These are phyloP conservation scores for Saccharomycopsis phalli DNA, from an alignment of 1,139 yeast species.

Conservation along the genomic window DNA sequence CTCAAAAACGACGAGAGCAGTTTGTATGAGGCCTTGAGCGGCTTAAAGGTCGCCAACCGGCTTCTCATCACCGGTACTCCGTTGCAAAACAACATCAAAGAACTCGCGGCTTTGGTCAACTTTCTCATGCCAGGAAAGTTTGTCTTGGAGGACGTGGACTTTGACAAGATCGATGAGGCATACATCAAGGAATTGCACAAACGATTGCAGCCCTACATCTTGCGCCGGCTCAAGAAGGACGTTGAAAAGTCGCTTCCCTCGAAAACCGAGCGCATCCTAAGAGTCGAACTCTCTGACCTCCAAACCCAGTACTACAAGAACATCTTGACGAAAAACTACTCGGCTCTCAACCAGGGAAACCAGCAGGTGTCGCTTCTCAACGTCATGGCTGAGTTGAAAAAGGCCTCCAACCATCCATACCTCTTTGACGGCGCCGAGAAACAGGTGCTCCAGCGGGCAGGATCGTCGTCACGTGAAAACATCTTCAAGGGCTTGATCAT, in stretches of 20 bases:
- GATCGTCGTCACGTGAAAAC: slow-evolving; percentile 70
- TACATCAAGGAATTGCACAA: slow-evolving; percentile 80
- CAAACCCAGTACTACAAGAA: slow-evolving; percentile 95
- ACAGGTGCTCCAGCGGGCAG: slow-evolving; percentile 57
- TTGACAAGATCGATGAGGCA: slow-evolving; percentile 80
- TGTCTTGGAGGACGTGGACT: slow-evolving; percentile 86
- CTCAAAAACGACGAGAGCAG: slow-evolving; percentile 92
- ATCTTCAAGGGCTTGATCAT: slow-evolving; percentile 83
- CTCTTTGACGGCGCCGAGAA: slow-evolving; percentile 90
- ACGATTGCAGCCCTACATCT: slow-evolving; percentile 81
- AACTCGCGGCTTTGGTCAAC: slow-evolving; percentile 88
- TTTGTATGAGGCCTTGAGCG: slow-evolving; percentile 74
- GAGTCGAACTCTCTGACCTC: slow-evolving; percentile 90
- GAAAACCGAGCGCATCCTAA: slow-evolving; percentile 84
- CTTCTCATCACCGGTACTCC: slow-evolving; percentile 97
- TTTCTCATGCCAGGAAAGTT: slow-evolving; percentile 95
- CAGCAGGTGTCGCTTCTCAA: slow-evolving; percentile 82
- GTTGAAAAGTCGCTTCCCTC: slow-evolving; percentile 95
- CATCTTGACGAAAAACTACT: slow-evolving; percentile 81
- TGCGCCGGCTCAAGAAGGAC: slow-evolving; percentile 90
- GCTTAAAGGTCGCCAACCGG: slow-evolving; percentile 77
- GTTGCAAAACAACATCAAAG: slow-evolving; percentile 88
- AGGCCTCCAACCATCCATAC: slow-evolving; percentile 96
- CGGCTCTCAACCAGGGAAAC: slow-evolving; percentile 85
- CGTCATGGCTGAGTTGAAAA: slow-evolving; percentile 90